Conservation (phyloP, 192 early-diverging fungal species). For the Chytriomyces confervae region DNA sequence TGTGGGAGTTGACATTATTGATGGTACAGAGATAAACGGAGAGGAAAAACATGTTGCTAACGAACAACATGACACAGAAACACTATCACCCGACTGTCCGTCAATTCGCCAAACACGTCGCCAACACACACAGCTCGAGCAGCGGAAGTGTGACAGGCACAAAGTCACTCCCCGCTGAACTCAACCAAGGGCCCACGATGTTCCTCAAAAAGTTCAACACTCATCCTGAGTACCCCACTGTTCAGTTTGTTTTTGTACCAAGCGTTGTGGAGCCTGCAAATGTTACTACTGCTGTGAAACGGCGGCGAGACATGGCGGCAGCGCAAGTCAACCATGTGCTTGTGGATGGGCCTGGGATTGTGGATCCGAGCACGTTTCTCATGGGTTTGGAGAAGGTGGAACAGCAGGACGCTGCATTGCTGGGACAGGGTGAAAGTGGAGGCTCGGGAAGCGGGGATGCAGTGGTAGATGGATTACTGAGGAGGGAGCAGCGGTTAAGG, state of each 20-base stretch:
- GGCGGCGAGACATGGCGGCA: background rate
- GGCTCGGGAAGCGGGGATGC: background rate
- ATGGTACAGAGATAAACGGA: constrained; percentile 56
- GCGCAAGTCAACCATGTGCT: constrained; percentile 19
- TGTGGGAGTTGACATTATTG: constrained; percentile 86
- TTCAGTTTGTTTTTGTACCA: constrained; percentile 38
- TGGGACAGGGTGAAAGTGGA: background rate
- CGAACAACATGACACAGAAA: constrained; percentile 28
- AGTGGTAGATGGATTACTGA: constrained; percentile 2
- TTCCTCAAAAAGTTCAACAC: constrained; percentile 44
- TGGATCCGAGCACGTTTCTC: constrained; percentile 26
- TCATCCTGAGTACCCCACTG: constrained; percentile 24
- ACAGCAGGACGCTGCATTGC: background rate
- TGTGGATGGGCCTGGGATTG: constrained; percentile 20
- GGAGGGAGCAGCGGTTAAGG: constrained; percentile 25
- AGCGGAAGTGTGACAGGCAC: constrained; percentile 35
- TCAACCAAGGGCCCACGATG: constrained; percentile 30
- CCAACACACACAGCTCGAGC: constrained; percentile 12
- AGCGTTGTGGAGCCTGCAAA: constrained; percentile 30
- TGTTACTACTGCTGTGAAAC: constrained; percentile 41
- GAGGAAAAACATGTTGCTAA: background rate
- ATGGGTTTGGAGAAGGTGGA: constrained; percentile 7
- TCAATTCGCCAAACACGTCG: constrained; percentile 45
- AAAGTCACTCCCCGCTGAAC: constrained; percentile 40
- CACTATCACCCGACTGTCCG: constrained; percentile 59